Percentiles rank a stretch among this genome's conserved stretches.
phyloP scores from a whole-genome alignment of 1,284 basidiomycete species.

The Apiotrichum gracile region DNA sequence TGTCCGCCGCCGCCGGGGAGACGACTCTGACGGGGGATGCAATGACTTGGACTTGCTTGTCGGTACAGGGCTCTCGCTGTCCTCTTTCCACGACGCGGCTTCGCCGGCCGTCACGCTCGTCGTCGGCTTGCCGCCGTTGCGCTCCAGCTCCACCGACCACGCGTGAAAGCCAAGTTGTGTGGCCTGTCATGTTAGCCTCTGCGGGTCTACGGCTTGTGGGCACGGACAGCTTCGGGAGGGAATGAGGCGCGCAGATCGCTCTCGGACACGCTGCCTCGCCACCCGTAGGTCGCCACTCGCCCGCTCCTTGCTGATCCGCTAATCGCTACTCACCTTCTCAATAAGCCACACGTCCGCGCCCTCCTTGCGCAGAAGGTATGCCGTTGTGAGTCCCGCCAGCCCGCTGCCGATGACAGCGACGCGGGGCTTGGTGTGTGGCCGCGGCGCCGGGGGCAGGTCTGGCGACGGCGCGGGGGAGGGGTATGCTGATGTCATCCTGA shows the following conservation, averaged over 20 bases:
- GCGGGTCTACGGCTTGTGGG: too few relatives aligned
- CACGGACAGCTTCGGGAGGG: neutral
- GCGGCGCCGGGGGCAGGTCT: neutral
- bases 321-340: slow-evolving; percentile 64
- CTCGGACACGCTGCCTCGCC: too few relatives aligned
- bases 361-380: slow-evolving; percentile 53
- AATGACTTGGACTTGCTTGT: slow-evolving; percentile 36
- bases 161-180: slow-evolving; percentile 36
- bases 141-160: slow-evolving; percentile 26
- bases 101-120: slow-evolving; percentile 42
- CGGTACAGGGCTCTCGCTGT: neutral
- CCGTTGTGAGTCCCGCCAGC: slow-evolving; percentile 63
- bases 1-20: neutral
- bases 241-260: neutral
- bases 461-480: neutral
- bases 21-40: neutral
- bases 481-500: neutral
- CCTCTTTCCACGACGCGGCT: neutral
- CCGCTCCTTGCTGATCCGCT: too few relatives aligned
- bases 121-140: slow-evolving; percentile 8
- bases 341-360: slow-evolving; percentile 64
- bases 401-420: slow-evolving; percentile 66
- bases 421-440: neutral
- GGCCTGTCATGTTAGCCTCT: slow-evolving; percentile 9
- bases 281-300: too few relatives aligned